A percentile compares a stretch with the other conserved stretches of the same genome.
Evolutionary conservation across 2,329 filamentous ascomycete genomes (phyloP).

Genomic region (Biscogniauxia mediterranea): DNA sequence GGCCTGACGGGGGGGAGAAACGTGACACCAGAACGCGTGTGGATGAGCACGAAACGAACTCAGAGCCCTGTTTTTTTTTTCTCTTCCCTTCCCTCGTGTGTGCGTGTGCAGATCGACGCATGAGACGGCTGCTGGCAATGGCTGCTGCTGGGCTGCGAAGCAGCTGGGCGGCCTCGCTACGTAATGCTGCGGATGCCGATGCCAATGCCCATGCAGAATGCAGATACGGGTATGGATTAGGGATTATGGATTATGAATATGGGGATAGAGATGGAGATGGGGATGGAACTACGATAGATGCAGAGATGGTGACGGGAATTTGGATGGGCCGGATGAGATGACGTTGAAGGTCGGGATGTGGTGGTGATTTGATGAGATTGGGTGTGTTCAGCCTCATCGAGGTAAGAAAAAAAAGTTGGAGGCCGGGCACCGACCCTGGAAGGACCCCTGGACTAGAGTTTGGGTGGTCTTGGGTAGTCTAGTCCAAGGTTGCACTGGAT

Average conservation of each 20-base stretch:
- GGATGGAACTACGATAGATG: background rate
- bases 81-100: too few species aligned
- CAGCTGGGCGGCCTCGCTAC: background rate
- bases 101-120: background rate
- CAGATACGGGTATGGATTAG: too few species aligned
- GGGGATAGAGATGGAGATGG: background rate
- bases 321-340: constrained; percentile 19
- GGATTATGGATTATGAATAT: background rate
- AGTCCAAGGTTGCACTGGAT: background rate
- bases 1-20: background rate
- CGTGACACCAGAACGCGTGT: constrained; percentile 1
- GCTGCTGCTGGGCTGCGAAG: background rate
- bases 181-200: background rate
- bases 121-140: background rate
- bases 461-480: too few species aligned
- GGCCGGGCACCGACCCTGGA: background rate
- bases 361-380: constrained; percentile 18
- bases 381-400: constrained; percentile 29
- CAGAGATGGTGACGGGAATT: constrained; percentile 12
- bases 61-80: background rate
- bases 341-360: constrained; percentile 26
- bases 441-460: background rate
- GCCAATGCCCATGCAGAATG: too few species aligned
- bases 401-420: constrained; percentile 6
- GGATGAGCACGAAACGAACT: background rate